phyloP scores from a whole-genome alignment of 225 moss, liverwort and hornwort species.

The Marchantia polymorpha region DNA sequence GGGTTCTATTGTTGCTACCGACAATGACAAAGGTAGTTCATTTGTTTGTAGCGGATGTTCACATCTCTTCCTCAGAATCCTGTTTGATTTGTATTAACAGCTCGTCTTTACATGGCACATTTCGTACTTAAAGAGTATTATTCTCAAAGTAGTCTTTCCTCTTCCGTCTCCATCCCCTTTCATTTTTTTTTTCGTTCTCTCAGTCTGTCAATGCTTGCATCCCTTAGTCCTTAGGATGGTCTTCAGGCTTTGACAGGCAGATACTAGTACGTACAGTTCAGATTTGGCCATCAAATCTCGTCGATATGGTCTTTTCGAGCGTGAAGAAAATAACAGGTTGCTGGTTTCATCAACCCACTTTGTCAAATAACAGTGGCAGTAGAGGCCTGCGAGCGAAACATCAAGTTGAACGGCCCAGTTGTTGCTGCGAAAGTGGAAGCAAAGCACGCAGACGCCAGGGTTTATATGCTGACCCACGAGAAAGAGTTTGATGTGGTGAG shows the following conservation, averaged over 20 bases:
- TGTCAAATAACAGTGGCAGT: constrained; percentile 63
- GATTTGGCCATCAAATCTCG: background rate
- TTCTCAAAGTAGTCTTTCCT: too few relatives aligned
- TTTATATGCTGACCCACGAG: constrained; percentile 93
- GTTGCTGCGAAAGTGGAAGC: constrained; percentile 84
- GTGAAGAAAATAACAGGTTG: background rate
- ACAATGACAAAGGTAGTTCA: constrained; percentile 72
- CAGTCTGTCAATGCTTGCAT: too few relatives aligned
- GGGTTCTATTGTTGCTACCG: constrained; percentile 75
- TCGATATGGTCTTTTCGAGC: too few relatives aligned
- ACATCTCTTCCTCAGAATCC: background rate
- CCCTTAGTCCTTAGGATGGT: too few relatives aligned
- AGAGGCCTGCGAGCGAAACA: constrained; percentile 94
- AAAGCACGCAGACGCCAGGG: constrained; percentile 70
- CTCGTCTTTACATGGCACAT: background rate
- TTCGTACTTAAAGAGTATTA: too few relatives aligned
- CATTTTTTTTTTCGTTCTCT: too few relatives aligned
- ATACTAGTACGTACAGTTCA: background rate
- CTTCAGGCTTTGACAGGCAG: background rate
- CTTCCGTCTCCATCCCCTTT: too few relatives aligned
- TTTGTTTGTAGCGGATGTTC: background rate
- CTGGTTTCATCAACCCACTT: background rate
- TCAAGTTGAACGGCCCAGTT: constrained; percentile 79
- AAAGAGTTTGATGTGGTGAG: constrained; percentile 93
- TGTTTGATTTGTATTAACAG: background rate